A percentile compares a stretch with the other conserved stretches of the same genome.
phyloP scores from a whole-genome alignment of 2,329 filamentous ascomycete species.

The Pseudogymnoascus sp. region DNA sequence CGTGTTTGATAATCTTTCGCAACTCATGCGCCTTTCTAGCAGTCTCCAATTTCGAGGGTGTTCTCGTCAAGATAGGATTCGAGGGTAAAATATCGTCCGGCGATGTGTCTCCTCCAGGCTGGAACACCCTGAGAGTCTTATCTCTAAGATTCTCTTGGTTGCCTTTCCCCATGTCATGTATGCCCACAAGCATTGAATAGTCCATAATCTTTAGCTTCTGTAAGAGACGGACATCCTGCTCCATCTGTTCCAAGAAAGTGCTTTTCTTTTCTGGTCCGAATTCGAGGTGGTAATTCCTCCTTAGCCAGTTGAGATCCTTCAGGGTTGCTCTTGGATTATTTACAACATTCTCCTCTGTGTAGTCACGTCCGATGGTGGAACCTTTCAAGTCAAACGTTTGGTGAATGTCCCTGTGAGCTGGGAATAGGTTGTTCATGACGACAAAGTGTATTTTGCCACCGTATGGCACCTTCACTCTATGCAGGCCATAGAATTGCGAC shows the following conservation, averaged over 20 bases:
- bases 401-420: constrained; percentile 94
- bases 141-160: constrained; percentile 89
- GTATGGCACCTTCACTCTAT: constrained; percentile 96
- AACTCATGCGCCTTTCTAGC: constrained; percentile 85
- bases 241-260: constrained; percentile 81
- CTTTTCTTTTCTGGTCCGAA: constrained; percentile 83
- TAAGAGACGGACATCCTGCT: constrained; percentile 76
- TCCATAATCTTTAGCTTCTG: constrained; percentile 96
- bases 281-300: constrained; percentile 76
- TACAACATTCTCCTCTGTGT: constrained; percentile 77
- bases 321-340: constrained; percentile 86
- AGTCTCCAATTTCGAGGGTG: constrained; percentile 88
- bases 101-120: constrained; percentile 63
- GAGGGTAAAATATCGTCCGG: constrained; percentile 43
- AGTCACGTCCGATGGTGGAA: constrained; percentile 87
- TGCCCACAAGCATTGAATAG: constrained; percentile 89
- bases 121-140: constrained; percentile 90
- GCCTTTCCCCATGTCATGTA: constrained; percentile 81
- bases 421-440: constrained; percentile 99
- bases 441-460: constrained; percentile 98
- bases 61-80: constrained; percentile 64
- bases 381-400: constrained; percentile 95
- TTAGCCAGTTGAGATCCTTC: constrained; percentile 95
- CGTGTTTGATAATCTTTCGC: constrained; percentile 82
- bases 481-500: constrained; percentile 94